Conservation (phyloP, 306 rosid species). For the Quercus engelmannii region DNA sequence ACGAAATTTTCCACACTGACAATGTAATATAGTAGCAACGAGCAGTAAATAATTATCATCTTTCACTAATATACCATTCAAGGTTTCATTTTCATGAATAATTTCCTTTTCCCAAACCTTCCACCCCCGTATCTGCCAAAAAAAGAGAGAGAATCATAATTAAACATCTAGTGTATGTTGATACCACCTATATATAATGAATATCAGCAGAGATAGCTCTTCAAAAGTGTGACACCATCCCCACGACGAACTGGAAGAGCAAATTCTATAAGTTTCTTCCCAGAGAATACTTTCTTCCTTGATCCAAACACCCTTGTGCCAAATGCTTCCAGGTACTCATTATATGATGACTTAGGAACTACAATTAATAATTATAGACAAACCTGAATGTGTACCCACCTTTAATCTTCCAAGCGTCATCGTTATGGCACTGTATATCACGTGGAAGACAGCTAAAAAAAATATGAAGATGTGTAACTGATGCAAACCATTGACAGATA, state of each 20-base stretch:
- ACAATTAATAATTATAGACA: neutral
- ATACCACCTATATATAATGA: neutral
- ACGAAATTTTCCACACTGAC: neutral
- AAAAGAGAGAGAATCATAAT: neutral
- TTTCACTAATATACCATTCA: slow-evolving; percentile 52
- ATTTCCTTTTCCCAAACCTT: slow-evolving; percentile 71
- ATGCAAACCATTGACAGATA: slow-evolving; percentile 72
- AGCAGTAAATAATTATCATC: neutral
- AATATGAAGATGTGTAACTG: slow-evolving; percentile 93
- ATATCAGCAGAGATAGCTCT: neutral
- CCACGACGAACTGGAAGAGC: too few relatives aligned
- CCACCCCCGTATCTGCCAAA: slow-evolving; percentile 70
- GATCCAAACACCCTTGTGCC: neutral
- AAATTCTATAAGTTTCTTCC: too few relatives aligned
- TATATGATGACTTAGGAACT: neutral
- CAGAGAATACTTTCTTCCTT: too few relatives aligned
- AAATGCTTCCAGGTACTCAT: neutral
- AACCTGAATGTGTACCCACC: slow-evolving; percentile 36
- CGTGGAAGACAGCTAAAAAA: slow-evolving; percentile 88
- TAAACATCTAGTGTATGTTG: neutral
- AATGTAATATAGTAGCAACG: neutral
- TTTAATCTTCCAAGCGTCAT: slow-evolving; percentile 87
- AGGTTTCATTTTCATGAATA: slow-evolving; percentile 42
- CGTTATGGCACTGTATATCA: slow-evolving; percentile 71
- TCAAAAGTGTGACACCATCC: neutral